Percentiles rank a stretch among this genome's conserved stretches.
Evolutionary conservation across 2,329 filamentous ascomycete species (phyloP).

Genomic region (Fusarium kyushuense): DNA sequence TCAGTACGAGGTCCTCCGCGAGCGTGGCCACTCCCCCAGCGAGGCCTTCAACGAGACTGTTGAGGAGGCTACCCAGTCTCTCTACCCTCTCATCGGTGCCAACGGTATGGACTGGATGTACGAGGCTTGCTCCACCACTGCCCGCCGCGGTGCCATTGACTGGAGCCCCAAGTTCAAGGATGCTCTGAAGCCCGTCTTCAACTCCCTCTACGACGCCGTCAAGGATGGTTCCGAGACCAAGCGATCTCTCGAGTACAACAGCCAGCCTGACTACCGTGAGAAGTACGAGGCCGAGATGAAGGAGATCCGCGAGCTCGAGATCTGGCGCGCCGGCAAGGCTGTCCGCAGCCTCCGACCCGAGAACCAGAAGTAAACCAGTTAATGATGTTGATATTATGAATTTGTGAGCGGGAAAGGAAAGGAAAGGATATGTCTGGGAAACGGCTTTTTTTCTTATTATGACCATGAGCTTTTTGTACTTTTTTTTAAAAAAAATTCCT

Average conservation of each 20-base stretch:
- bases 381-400: conserved; percentile 34
- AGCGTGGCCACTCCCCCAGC: conserved; percentile 95
- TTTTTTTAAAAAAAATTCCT: conserved; percentile 44
- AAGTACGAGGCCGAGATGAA: conserved; percentile 98
- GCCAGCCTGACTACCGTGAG: conserved; percentile 94
- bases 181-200: conserved; percentile 98
- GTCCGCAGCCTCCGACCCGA: conserved; percentile 89
- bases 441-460: conserved; percentile 38
- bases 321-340: conserved; percentile 98
- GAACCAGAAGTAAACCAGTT: conserved; percentile 77
- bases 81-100: conserved; percentile 97
- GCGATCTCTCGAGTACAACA: conserved; percentile 97
- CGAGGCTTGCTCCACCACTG: conserved; percentile 98
- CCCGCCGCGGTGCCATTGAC: conserved; percentile 97
- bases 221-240: conserved; percentile 92
- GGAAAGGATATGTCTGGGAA: conserved; percentile 34
- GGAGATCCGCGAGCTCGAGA: conserved; percentile 97
- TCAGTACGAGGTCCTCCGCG: conserved; percentile 99
- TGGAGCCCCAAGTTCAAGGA: conserved; percentile 98
- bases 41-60: conserved; percentile 99
- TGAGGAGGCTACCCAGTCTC: conserved; percentile 97
- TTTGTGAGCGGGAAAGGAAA: conserved; percentile 21
- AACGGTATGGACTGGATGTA: conserved; percentile 99
- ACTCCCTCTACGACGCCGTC: conserved; percentile 94
- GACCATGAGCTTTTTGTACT: conserved; percentile 46